These are phyloP conservation scores for Backusella tuberculispora DNA, from an alignment of 192 early-diverging fungal species.

Conservation along the genomic window DNA sequence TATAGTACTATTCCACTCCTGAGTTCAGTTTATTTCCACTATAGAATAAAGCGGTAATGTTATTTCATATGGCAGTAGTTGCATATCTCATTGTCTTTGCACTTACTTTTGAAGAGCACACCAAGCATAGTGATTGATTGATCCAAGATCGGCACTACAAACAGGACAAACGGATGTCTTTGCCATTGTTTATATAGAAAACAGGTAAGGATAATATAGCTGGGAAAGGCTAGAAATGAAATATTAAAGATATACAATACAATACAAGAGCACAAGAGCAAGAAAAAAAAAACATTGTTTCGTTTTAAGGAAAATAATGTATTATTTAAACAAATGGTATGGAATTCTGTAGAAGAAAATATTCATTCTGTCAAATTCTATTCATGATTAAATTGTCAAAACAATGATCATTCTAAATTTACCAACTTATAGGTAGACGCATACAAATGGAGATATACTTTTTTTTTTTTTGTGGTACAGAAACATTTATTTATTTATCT, in stretches of 20 bases:
- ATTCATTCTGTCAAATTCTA: too few relatives aligned
- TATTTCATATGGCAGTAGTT: background rate
- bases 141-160: slow-evolving; percentile 1
- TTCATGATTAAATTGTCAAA: too few relatives aligned
- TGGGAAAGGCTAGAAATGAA: background rate
- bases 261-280: background rate
- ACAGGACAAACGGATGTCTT: background rate
- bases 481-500: background rate
- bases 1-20: too few relatives aligned
- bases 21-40: background rate
- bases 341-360: too few relatives aligned
- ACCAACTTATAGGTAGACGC: too few relatives aligned
- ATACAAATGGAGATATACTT: too few relatives aligned
- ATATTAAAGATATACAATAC: background rate
- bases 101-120: slow-evolving; percentile 9
- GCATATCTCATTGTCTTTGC: background rate
- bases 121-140: slow-evolving; percentile 6
- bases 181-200: background rate
- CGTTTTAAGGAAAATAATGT: background rate
- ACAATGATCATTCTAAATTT: too few relatives aligned
- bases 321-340: background rate
- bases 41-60: background rate
- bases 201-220: background rate
- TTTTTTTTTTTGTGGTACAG: too few relatives aligned
- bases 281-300: background rate